Evolutionary conservation across 306 rosid genomes (phyloP), one percentile per base, ranked within the genome.

Genomic region (Alnus glutinosa): DNA sequence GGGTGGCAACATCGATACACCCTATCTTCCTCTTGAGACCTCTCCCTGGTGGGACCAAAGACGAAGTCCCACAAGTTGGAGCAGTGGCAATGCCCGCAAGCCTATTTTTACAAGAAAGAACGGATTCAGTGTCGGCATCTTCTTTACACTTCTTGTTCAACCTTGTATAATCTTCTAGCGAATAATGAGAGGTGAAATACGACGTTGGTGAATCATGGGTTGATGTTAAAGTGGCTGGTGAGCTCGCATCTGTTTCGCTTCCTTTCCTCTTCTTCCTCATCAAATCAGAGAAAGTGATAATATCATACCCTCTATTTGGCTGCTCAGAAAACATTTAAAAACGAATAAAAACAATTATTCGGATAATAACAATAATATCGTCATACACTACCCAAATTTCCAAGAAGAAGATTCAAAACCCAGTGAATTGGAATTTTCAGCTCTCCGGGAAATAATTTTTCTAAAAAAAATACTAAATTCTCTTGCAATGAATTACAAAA

Each of bases 251-350:
- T 23, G 89, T 55, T 54, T 86, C 98, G 16, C 89, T 92, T 83
- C 98, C 99, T 90, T 96, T 93, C 86, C 99, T 87, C 84, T 93
- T 96, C 90, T 89, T 96, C 97, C 97, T 96, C 97, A 93, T 95
- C 86, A 83, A 83, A 77, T 75, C 85, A 12, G 76, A 86, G 68
- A 67, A 78, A 49, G 80, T 68, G 50, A 75, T 55, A 74, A 70
- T 78, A 39, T 62, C 67, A 76, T 70, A 77, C 30, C 50, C 59
- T 80, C 19, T 59, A 64, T 46, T 8, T 69, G 70, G 46, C 70
- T 58, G 5, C 39, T 62, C 32, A 78, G 13, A 74, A 28, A 69
- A 50, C 36, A 58, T 51, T 13, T 1, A 46, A 79, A 61, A 42
- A 64, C 11, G 11, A 34, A 71, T 2, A 23, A 55, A 19, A 23